Evolutionary conservation across 306 rosid species (phyloP), one percentile per base, ranked within the genome.

Genomic region (Begonia loranthoides): DNA sequence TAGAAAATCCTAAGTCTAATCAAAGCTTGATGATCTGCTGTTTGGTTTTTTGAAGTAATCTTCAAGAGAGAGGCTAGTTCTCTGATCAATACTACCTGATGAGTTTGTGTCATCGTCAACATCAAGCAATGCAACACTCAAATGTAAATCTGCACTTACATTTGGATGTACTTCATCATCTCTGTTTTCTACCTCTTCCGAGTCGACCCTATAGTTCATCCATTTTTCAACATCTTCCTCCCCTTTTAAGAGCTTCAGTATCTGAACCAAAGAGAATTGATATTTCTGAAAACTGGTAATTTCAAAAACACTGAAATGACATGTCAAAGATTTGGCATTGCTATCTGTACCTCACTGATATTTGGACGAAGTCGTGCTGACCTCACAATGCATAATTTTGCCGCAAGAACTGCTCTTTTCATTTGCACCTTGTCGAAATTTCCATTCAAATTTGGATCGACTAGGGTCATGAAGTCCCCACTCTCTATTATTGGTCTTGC

Each of bases 91-190:
- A 17, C 90, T 77, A 45, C 76, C 63, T 17, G 34, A 54, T 47
- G 97, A 82, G 45, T 72, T 54, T 46, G 56, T 63, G n/a, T 72
- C 66, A 38, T 69, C 94, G 0, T 64, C 75, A 54, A 77, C 75
- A 66, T 70, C 95, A 65, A 81, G 87, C 55, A 90, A 63, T 45
- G 97, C 97, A 47, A 82, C 79, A 69, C 68, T 75, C 19, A 85
- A 61, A 53, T 80, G 85, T 52, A 82, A 76, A 67, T 74, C 86
- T 12, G 83, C 70, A 47, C 95, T 82, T 52, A 90, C 73, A 39
- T 66, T 66, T 57, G 94, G 95, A 76, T 85, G 82, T 12, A 90
- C 95, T 71, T 90, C 97, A 9, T 90, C 97, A 14, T 89, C 97
- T 19, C 78, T 70, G 56, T 76, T 74, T 40, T 82, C 97, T 46